These are phyloP conservation scores for Yamadazyma aaseri DNA, from an alignment of 1,139 yeast genomes.

Conservation along the genomic window DNA sequence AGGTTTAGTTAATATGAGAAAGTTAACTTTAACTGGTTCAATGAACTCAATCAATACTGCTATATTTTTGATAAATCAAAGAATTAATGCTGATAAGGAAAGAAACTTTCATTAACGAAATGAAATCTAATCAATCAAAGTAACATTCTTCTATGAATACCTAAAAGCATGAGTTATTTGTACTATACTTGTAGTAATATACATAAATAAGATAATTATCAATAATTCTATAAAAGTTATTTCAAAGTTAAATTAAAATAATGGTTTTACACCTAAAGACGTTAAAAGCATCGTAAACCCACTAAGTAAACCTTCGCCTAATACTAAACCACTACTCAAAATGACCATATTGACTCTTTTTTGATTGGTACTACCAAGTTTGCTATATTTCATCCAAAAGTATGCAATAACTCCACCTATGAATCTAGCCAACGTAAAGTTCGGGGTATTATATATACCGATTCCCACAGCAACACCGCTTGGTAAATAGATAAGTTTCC, in stretches of 20 bases:
- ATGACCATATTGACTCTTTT: constrained; percentile 73
- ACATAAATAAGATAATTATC: neutral
- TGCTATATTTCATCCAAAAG: constrained; percentile 48
- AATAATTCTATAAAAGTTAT: no score
- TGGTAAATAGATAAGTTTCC: constrained; percentile 63
- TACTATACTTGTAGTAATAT: neutral
- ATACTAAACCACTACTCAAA: constrained; percentile 84
- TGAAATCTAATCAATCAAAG: neutral
- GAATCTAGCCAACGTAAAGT: constrained; percentile 90
- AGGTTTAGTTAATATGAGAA: constrained; percentile 57
- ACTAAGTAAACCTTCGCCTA: constrained; percentile 92
- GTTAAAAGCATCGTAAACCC: constrained; percentile 78
- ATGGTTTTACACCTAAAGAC: constrained; percentile 46
- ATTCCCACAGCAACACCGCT: constrained; percentile 97
- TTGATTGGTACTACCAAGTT: constrained; percentile 27
- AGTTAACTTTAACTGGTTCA: constrained; percentile 69
- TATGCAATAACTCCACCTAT: constrained; percentile 80
- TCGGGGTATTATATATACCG: constrained; percentile 91
- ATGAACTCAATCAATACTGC: constrained; percentile 75
- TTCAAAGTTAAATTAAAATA: neutral
- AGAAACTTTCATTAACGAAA: constrained; percentile 25
- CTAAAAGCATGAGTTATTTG: no score
- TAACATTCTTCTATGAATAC: no score
- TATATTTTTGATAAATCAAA: constrained; percentile 70
- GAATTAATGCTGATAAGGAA: constrained; percentile 64